Evolutionary conservation across 2,329 filamentous ascomycete species (phyloP), one percentile per base, ranked within the genome.

Genomic region (Podosphaera leucotricha): DNA sequence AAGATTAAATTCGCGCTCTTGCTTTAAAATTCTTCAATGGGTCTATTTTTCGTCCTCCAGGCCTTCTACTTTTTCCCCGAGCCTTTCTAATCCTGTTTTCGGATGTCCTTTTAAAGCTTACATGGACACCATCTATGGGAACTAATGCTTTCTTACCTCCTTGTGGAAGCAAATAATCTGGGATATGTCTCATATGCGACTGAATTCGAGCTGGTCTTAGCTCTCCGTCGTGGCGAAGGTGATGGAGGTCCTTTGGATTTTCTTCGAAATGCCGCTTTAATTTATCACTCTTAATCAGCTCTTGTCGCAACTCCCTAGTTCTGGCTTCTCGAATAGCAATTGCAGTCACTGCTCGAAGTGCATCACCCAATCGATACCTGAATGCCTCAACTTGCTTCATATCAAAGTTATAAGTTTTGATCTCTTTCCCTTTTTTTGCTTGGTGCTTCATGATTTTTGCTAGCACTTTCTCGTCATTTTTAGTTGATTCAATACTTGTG

Each of bases 241-340:
- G 84, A 33, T 75, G 73, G 50, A 95, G 64, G 57, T 95, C 87
- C 26, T 79, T 75, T 0, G 90, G 90, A 59, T 98, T 94, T 61
- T 98, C 90, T 58, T 95, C 90, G 56, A 95, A 98, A 65, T 95
- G 84, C 43, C 85, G 72, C 62, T 90, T 86, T 44, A 98, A 66
- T 62, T 93, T 94, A 57, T 95, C 87, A 51, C 80, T 87, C 64
- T 92, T 92, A 54, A 94, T 68, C 11, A 98, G 68, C 60, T 95
- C 90, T 59, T 87, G 77, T 44, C 83, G 73, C 46, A 98, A 70
- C 62, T 98, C 87, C 47, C 82, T 74, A 8, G 83, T 81, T 42
- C 90, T 73, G 2, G 90, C 87, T 64, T 94, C 86, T 50, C 87
- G 80, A 38, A 98, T 75, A 0, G 87, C 81, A 21, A 92, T 80